Evolutionary conservation across 192 early-diverging fungal genomes (phyloP).

Genomic region (Pecoramyces ruminantium): DNA sequence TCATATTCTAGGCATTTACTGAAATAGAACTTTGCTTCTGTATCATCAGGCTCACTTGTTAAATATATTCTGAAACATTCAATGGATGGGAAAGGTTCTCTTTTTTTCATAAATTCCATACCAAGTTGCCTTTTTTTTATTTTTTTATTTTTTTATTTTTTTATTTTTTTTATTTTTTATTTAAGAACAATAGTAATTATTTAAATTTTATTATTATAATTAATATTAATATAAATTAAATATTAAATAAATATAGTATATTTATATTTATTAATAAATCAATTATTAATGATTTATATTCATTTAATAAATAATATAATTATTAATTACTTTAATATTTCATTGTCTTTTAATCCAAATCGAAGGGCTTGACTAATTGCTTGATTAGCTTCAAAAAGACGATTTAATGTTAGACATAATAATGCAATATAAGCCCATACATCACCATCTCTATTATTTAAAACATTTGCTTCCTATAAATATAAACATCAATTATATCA

Average conservation of each 20-base stretch:
- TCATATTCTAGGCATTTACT: background rate
- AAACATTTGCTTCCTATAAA: slow-evolving; percentile 35
- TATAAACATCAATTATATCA: background rate
- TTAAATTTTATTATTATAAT: no score
- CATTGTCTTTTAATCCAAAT: slow-evolving; percentile 20
- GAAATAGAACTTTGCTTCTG: background rate
- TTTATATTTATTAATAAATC: no score
- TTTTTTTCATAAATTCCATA: slow-evolving; percentile 8
- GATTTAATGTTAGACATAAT: slow-evolving; percentile 18
- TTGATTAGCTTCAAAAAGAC: slow-evolving; percentile 29
- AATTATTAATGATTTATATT: no score
- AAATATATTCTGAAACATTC: slow-evolving; percentile 27
- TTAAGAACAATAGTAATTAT: no score
- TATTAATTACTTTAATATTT: slow-evolving; percentile 16
- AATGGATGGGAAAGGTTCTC: slow-evolving; percentile 12
- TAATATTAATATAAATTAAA: background rate
- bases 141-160: no score
- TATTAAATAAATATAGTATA: background rate
- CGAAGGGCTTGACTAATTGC: slow-evolving; percentile 27
- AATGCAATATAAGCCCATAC: slow-evolving; percentile 31
- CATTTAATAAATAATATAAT: no score
- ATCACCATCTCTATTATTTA: slow-evolving; percentile 33
- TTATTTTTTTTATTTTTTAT: no score
- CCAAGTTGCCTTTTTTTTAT: slow-evolving; percentile 2
- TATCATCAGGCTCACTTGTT: slow-evolving; percentile 17